These are phyloP conservation scores for Domatiomyces catenatus DNA, from an alignment of 2,329 filamentous ascomycete species.

Conservation along the genomic window DNA sequence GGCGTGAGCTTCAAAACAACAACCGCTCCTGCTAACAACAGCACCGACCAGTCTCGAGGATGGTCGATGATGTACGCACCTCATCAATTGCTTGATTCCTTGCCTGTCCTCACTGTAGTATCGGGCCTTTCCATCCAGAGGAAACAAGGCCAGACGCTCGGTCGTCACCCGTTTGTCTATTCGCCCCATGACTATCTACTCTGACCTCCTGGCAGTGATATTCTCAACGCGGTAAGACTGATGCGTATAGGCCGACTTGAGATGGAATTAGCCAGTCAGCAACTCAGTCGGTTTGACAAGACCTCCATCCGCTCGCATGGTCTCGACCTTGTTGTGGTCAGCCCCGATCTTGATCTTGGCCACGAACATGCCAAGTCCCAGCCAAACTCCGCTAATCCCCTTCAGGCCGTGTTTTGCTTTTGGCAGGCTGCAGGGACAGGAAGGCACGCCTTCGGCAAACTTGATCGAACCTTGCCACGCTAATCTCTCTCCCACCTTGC, in stretches of 20 bases:
- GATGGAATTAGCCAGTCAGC: background rate
- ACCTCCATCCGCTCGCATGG: background rate
- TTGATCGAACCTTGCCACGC: slow-evolving; percentile 3
- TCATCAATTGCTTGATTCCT: background rate
- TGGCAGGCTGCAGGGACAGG: background rate
- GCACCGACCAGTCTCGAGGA: background rate
- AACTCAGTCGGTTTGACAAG: background rate
- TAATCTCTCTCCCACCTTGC: background rate
- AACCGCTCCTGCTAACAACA: background rate
- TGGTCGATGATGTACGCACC: background rate
- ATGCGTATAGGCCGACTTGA: background rate
- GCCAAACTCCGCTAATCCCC: background rate
- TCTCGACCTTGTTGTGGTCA: background rate
- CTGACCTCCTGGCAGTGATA: background rate
- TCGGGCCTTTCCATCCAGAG: background rate
- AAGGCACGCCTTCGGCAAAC: background rate
- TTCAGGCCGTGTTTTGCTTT: background rate
- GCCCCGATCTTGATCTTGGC: background rate
- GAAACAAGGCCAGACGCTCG: background rate
- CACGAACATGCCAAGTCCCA: background rate
- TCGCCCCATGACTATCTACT: background rate
- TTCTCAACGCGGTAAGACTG: background rate
- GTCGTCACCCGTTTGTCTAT: background rate
- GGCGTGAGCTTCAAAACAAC: background rate
- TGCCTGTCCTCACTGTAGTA: background rate